These are phyloP conservation scores for Talaromyces sp. DNA, from an alignment of 2,329 filamentous ascomycete species.

Conservation along the genomic window DNA sequence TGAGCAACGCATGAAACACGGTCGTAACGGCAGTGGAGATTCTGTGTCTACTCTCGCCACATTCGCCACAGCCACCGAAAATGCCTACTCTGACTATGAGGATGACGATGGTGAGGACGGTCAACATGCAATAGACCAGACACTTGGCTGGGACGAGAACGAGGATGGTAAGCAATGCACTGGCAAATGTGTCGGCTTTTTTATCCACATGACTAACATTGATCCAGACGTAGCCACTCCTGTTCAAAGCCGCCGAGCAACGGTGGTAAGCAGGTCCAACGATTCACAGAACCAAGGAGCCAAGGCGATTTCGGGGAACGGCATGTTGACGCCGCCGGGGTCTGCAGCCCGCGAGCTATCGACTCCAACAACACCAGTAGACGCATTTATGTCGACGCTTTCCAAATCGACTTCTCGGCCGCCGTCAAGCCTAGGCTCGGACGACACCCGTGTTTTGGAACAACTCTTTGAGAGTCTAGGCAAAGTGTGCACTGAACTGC, in stretches of 20 bases:
- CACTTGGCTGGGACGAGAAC: constrained; percentile 30
- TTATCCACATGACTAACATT: not conserved
- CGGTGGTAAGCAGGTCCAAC: constrained; percentile 2
- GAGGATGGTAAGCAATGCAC: constrained; percentile 3
- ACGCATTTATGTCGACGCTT: constrained; percentile 13
- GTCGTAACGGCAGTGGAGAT: constrained; percentile 52
- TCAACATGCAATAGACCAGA: constrained; percentile 37
- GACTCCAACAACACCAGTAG: constrained; percentile 11
- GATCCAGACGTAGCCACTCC: constrained; percentile 19
- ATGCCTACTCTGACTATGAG: constrained; percentile 23
- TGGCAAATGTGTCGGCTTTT: not conserved
- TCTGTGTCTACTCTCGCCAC: constrained; percentile 57
- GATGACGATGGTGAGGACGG: constrained; percentile 23
- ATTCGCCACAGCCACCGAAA: constrained; percentile 60
- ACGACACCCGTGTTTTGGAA: constrained; percentile 54
- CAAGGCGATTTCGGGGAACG: not conserved
- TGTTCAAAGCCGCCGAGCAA: constrained; percentile 9
- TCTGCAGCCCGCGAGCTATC: constrained; percentile 4
- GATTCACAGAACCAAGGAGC: constrained; percentile 1
- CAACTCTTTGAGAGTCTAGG: constrained; percentile 47
- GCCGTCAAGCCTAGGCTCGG: constrained; percentile 38
- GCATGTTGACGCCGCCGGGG: constrained; percentile 7
- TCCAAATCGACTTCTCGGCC: constrained; percentile 1
- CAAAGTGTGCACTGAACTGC: constrained; percentile 47
- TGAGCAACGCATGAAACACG: constrained; percentile 24